These are phyloP conservation scores for Fraxinus greggii DNA, from an alignment of 305 asterid genomes.

Conservation along the genomic window DNA sequence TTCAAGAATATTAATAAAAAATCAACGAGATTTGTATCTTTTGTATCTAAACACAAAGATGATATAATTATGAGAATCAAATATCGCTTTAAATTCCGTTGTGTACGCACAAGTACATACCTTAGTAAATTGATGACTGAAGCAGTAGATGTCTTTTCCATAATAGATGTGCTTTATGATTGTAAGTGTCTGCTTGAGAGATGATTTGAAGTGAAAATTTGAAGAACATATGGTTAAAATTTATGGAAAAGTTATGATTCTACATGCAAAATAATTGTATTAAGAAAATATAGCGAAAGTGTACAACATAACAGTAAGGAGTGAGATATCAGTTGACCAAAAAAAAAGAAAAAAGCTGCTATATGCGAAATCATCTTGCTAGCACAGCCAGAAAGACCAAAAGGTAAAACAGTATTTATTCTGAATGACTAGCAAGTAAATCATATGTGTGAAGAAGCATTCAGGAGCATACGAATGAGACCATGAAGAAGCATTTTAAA, in stretches of 20 bases:
- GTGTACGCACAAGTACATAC: not conserved
- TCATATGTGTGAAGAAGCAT: not conserved
- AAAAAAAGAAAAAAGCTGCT: not conserved
- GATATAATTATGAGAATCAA: not conserved
- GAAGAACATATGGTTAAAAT: not conserved
- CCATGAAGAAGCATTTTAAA: not conserved
- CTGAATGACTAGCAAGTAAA: not conserved
- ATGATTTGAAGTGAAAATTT: not conserved
- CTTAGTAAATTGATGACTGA: not conserved
- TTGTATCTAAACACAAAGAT: no score
- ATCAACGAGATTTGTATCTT: not conserved
- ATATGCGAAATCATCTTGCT: not conserved
- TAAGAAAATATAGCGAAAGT: not conserved
- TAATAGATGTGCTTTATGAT: not conserved
- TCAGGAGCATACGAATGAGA: not conserved
- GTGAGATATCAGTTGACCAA: not conserved
- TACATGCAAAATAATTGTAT: not conserved
- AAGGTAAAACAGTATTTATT: not conserved
- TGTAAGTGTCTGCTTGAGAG: not conserved
- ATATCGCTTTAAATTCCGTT: no score
- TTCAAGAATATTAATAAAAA: not conserved
- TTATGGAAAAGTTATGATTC: no score
- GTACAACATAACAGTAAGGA: not conserved
- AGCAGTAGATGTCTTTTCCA: not conserved
- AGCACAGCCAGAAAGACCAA: not conserved